phyloP scores from a whole-genome alignment of 495 filamentous ascomycete species.

The Umbilicaria muhlenbergii region DNA sequence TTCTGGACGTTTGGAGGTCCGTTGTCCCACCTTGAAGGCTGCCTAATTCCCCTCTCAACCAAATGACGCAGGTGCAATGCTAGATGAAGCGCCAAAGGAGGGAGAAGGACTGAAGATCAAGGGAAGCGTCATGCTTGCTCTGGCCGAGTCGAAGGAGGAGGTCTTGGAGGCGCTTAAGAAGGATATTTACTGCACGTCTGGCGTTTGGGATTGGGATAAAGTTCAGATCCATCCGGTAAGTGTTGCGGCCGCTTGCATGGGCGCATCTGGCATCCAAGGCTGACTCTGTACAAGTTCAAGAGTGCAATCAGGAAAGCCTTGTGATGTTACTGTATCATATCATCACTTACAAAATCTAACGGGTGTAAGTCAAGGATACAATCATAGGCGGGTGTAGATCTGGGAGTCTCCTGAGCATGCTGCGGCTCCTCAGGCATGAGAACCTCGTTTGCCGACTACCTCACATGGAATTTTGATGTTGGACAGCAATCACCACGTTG shows the following conservation, averaged over 20 bases:
- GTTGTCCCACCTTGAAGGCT: conserved; percentile 1
- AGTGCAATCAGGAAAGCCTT: conserved; percentile 1
- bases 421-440: too few relatives aligned
- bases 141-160: conserved; percentile 51
- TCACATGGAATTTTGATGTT: too few relatives aligned
- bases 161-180: conserved; percentile 47
- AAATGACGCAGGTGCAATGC: conserved; percentile 42
- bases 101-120: conserved; percentile 47
- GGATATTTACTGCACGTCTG: conserved; percentile 54
- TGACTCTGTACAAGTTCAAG: conserved; percentile 1
- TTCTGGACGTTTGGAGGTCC: conserved; percentile 43
- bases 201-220: conserved; percentile 76
- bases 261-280: not conserved
- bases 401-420: too few relatives aligned
- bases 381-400: too few relatives aligned
- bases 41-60: too few relatives aligned
- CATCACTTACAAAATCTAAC: too few relatives aligned
- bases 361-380: too few relatives aligned
- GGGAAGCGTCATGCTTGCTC: conserved; percentile 64
- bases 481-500: too few relatives aligned
- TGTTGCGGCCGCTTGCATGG: not conserved
- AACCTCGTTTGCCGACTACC: too few relatives aligned
- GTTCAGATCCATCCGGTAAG: conserved; percentile 37
- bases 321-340: not conserved
- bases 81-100: conserved; percentile 33